phyloP scores from a whole-genome alignment of 1,284 basidiomycete genomes.

The Cutaneotrichosporon sp. region DNA sequence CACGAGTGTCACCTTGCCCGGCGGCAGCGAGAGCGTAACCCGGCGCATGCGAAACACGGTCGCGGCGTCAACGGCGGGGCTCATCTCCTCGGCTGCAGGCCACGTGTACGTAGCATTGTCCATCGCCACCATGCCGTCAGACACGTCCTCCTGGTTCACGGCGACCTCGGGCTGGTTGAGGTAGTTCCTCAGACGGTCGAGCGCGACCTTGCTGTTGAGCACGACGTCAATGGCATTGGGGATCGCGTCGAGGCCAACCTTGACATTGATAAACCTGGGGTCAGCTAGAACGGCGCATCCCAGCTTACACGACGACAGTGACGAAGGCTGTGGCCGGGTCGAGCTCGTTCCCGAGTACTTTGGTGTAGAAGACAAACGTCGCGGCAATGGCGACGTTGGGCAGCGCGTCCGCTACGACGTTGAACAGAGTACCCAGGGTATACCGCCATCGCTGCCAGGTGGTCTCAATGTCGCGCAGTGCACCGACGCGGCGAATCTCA shows the following conservation, averaged over 20 bases:
- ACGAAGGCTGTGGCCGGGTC: slow-evolving; percentile 45
- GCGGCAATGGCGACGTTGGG: slow-evolving; percentile 34
- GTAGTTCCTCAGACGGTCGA: slow-evolving; percentile 34
- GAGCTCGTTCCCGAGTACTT: slow-evolving; percentile 32
- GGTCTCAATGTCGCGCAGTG: slow-evolving; percentile 35
- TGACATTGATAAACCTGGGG: slow-evolving; percentile 18
- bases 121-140: slow-evolving; percentile 21
- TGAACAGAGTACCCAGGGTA: slow-evolving; percentile 46
- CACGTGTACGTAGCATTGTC: slow-evolving; percentile 36
- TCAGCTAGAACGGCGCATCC: background rate
- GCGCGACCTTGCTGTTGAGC: slow-evolving; percentile 34
- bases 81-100: slow-evolving; percentile 21
- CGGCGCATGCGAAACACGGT: slow-evolving; percentile 28
- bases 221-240: slow-evolving; percentile 31
- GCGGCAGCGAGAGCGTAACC: slow-evolving; percentile 31
- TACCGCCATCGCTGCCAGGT: slow-evolving; percentile 47
- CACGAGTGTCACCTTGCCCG: slow-evolving; percentile 37
- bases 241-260: slow-evolving; percentile 28
- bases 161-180: slow-evolving; percentile 39
- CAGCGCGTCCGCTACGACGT: slow-evolving; percentile 40
- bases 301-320: slow-evolving; percentile 33
- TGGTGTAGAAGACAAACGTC: slow-evolving; percentile 43
- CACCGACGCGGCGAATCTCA: slow-evolving; percentile 27
- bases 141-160: slow-evolving; percentile 12
- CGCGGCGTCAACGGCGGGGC: background rate